Conservation (phyloP, 495 filamentous ascomycete genomes). For the Hypomontagnella monticulosa region DNA sequence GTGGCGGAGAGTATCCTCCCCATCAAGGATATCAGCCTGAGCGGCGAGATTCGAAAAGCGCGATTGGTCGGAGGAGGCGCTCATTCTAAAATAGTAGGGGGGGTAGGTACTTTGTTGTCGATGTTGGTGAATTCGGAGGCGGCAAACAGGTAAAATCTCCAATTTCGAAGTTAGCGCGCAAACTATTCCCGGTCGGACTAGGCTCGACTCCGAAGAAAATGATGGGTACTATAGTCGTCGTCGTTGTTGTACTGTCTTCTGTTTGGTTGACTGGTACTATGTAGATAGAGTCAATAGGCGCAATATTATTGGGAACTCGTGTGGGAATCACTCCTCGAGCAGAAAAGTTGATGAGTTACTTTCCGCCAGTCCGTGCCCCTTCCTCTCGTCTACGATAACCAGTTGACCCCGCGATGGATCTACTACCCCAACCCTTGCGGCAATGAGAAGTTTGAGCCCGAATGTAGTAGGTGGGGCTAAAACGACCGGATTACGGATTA, state of each 20-base stretch:
- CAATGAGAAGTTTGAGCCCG: slow-evolving; percentile 15
- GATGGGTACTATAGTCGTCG: not conserved
- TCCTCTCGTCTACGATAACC: not conserved
- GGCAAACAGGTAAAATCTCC: not conserved
- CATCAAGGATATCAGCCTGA: slow-evolving; percentile 64
- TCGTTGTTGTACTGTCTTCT: slow-evolving; percentile 18
- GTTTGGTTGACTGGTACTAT: too few relatives aligned
- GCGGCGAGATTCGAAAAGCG: slow-evolving; percentile 62
- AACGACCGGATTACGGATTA: slow-evolving; percentile 4
- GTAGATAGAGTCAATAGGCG: too few relatives aligned
- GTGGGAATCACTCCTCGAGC: too few relatives aligned
- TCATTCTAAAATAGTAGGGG: slow-evolving; percentile 30
- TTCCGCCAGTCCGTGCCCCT: slow-evolving; percentile 15
- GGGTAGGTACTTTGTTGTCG: not conserved
- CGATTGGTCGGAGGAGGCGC: slow-evolving; percentile 41
- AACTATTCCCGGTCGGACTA: slow-evolving; percentile 11
- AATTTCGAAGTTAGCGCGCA: not conserved
- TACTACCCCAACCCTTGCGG: slow-evolving; percentile 10
- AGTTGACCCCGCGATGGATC: not conserved
- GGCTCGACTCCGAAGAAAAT: not conserved
- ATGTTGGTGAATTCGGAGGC: slow-evolving; percentile 1
- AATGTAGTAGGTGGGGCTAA: slow-evolving; percentile 33
- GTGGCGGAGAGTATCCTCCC: slow-evolving; percentile 70
- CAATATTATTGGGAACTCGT: too few relatives aligned
- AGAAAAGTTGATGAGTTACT: slow-evolving; percentile 24